A percentile compares a stretch with the other conserved stretches of the same genome.
Conservation (phyloP, 2,329 filamentous ascomycete species). For the Penicillium decumbens region DNA sequence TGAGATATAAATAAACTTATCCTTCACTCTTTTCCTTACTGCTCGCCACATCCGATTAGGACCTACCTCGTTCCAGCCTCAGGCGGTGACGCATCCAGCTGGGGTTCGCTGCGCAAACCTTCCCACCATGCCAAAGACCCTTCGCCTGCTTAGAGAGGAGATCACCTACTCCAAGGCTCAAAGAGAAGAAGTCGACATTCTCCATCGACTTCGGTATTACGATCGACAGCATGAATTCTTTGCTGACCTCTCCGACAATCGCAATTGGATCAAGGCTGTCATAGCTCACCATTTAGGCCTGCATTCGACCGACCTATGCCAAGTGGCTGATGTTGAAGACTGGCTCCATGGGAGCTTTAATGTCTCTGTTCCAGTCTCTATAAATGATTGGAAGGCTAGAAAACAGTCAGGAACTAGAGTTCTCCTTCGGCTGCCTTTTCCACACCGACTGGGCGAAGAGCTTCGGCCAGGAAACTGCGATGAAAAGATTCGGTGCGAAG, state of each 20-base stretch:
- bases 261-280: constrained; percentile 22
- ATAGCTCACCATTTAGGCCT: constrained; percentile 29
- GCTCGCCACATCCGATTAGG: too few relatives aligned
- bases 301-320: constrained; percentile 6
- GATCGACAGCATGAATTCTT: constrained; percentile 21
- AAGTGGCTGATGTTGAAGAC: constrained; percentile 12
- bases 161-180: constrained; percentile 22
- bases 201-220: constrained; percentile 20
- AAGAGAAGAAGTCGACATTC: constrained; percentile 20
- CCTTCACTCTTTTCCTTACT: too few relatives aligned
- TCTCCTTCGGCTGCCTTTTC: constrained; percentile 24
- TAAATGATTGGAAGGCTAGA: neutral
- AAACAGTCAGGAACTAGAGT: constrained; percentile 17
- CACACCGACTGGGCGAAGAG: constrained; percentile 35
- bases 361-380: constrained; percentile 22
- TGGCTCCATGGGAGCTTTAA: constrained; percentile 24
- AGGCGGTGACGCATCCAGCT: too few relatives aligned
- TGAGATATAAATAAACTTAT: too few relatives aligned
- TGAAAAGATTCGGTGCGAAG: constrained; percentile 43
- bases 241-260: constrained; percentile 13
- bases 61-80: too few relatives aligned
- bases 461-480: constrained; percentile 38
- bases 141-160: constrained; percentile 14
- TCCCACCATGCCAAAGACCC: constrained; percentile 3
- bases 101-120: too few relatives aligned